Evolutionary conservation across 257 asterid species (phyloP).

Genomic region (Solanum clarkiae): DNA sequence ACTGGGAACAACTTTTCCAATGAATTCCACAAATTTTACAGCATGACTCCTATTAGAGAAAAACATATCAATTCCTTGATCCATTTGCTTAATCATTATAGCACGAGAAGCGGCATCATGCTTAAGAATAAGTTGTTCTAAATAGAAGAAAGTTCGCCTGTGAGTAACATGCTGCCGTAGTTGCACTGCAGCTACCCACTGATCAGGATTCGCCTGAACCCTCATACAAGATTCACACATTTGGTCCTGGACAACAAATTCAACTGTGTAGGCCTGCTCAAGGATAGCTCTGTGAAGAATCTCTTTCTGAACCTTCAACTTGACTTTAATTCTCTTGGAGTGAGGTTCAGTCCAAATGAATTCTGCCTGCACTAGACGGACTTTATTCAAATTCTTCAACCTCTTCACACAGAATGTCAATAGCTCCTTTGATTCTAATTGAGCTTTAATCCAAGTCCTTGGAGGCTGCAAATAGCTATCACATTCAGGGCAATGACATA

Average conservation of each 20-base stretch:
- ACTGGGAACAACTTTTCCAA: slow-evolving; percentile 30
- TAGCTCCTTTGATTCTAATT: background rate
- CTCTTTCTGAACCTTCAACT: slow-evolving; percentile 34
- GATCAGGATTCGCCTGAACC: slow-evolving; percentile 49
- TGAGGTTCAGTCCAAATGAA: slow-evolving; percentile 2
- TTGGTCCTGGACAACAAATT: slow-evolving; percentile 38
- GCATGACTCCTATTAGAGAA: slow-evolving; percentile 35
- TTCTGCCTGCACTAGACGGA: background rate
- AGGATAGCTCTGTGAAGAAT: slow-evolving; percentile 40
- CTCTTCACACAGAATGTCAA: slow-evolving; percentile 1
- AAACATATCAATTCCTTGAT: slow-evolving; percentile 42
- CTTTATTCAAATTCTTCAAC: background rate
- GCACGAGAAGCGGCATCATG: slow-evolving; percentile 45
- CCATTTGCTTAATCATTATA: slow-evolving; percentile 46
- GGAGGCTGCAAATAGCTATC: background rate
- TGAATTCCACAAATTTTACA: slow-evolving; percentile 31
- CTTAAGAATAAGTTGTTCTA: slow-evolving; percentile 55
- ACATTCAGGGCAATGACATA: slow-evolving; percentile 1
- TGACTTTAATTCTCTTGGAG: background rate
- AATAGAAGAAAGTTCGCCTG: slow-evolving; percentile 44
- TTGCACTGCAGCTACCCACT: slow-evolving; percentile 53
- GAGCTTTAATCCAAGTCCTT: background rate
- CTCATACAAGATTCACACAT: slow-evolving; percentile 43
- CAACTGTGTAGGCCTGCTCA: slow-evolving; percentile 35
- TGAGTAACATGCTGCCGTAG: slow-evolving; percentile 47